Evolutionary conservation across 108 stramenopile genomes (phyloP), one percentile per base, ranked within the genome.

Genomic region (Cyclostephanos tholiformis): DNA sequence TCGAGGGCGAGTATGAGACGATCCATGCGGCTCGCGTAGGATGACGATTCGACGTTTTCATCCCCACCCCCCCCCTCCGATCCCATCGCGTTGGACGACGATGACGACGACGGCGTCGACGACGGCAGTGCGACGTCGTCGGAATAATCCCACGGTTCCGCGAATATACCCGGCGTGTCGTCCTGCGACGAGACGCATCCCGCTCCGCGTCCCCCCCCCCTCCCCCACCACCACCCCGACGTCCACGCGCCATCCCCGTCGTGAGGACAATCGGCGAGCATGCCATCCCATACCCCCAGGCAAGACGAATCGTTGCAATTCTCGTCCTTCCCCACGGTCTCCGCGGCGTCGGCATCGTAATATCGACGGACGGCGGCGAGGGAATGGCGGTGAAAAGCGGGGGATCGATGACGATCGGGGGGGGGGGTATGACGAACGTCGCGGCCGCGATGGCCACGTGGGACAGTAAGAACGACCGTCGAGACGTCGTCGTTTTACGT

Each of bases 271-370:
- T 91, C 87, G 17, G 92, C 92, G 23, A 93, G 56, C 1, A 93
- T 53, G 58, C 92, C 92, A 80, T 93, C 92, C 92, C 92, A 93
- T 4, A 93, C 89, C n/a, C 92, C 92, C 0, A 93, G 78, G 64
- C 92, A 93, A 10, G 65, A 71, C 3, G 75, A 32, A 58, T 91
- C 85, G 27, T 91, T 84, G 80, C 92, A 93, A 39, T 75, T 63
- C 2, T 77, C 79, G 74, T 91, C 92, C 72, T 93, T 93, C 16
- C 92, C 92, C 9, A 93, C 75, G 20, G 92, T 93, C 77, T 93
- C 92, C 10, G 84, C 91, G 16, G 82, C 82, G 58, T 57, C 67
- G 32, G 77, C 72, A 11, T 44, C 23, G 17, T 35, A 27, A 12
- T 30, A 32, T 14, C 13, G 44, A 14, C 13, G 44, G 44, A 26